Evolutionary conservation across 495 filamentous ascomycete species (phyloP).

Genomic region (Darksidea phi): DNA sequence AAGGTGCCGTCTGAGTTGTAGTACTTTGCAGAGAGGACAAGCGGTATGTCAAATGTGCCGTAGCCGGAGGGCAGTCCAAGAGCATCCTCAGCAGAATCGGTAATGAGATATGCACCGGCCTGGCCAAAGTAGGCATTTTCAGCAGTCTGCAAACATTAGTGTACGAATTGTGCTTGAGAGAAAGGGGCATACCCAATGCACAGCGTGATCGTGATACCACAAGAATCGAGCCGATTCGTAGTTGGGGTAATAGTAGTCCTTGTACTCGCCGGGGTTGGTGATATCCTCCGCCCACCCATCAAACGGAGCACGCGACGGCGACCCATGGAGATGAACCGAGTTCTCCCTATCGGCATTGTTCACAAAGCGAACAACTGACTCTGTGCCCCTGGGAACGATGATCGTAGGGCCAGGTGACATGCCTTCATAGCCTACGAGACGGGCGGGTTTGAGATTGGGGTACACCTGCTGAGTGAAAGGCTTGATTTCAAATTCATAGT

Average conservation of each 20-base stretch:
- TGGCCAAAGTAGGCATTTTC: slow-evolving; percentile 56
- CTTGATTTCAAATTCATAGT: slow-evolving; percentile 53
- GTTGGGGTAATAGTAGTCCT: slow-evolving; percentile 63
- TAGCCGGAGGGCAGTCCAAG: slow-evolving; percentile 50
- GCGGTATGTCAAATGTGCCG: slow-evolving; percentile 50
- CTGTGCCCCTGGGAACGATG: slow-evolving; percentile 45
- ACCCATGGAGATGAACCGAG: slow-evolving; percentile 54
- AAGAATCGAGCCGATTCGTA: slow-evolving; percentile 48
- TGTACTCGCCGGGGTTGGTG: slow-evolving; percentile 52
- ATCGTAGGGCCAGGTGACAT: slow-evolving; percentile 55
- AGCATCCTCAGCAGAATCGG: slow-evolving; percentile 47
- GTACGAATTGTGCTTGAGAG: background rate
- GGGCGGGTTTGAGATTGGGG: slow-evolving; percentile 48
- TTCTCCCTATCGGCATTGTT: slow-evolving; percentile 48
- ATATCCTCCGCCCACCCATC: slow-evolving; percentile 61
- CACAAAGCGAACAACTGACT: slow-evolving; percentile 53
- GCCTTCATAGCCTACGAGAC: slow-evolving; percentile 56
- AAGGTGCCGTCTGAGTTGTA: slow-evolving; percentile 52
- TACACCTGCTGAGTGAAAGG: slow-evolving; percentile 51
- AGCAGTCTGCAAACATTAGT: slow-evolving; percentile 39
- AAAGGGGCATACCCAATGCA: slow-evolving; percentile 15
- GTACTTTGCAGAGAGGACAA: slow-evolving; percentile 51
- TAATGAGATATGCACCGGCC: slow-evolving; percentile 49
- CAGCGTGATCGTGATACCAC: slow-evolving; percentile 61
- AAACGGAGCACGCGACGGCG: slow-evolving; percentile 43